These are phyloP conservation scores for Kluyveromyces aestuarii DNA, from an alignment of 805 yeast species.

Conservation along the genomic window DNA sequence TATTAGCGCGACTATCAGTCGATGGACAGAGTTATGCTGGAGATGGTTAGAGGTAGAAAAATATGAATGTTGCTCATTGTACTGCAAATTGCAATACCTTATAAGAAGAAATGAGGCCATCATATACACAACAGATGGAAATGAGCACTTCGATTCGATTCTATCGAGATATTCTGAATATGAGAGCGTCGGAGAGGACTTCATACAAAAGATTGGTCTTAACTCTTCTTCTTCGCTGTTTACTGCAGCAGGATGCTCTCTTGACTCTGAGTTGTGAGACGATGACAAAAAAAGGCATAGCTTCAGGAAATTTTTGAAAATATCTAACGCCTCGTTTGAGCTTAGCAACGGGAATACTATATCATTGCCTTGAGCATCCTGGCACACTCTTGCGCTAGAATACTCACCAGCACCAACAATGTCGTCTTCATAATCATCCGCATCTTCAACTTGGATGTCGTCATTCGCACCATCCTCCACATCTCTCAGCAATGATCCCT, in stretches of 20 bases:
- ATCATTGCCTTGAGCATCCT: not conserved
- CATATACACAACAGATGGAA: constrained; percentile 19
- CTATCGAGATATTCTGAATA: constrained; percentile 17
- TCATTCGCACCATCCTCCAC: not conserved
- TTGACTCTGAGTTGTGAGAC: not conserved
- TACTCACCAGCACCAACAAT: not conserved
- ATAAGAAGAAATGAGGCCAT: constrained; percentile 17
- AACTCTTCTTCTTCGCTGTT: not conserved
- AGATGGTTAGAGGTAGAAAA: not conserved
- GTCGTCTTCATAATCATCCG: not conserved
- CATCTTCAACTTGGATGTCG: not conserved
- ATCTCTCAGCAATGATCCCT: not conserved
- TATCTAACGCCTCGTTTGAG: constrained; percentile 8
- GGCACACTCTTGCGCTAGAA: not conserved
- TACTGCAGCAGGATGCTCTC: not conserved
- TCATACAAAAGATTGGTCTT: constrained; percentile 18
- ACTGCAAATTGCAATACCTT: not conserved
- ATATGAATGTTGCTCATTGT: not conserved
- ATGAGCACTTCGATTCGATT: constrained; percentile 24
- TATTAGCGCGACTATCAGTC: constrained; percentile 36
- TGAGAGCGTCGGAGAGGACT: constrained; percentile 21
- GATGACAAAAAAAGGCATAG: constrained; percentile 8
- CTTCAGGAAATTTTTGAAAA: constrained; percentile 13
- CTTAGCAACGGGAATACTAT: not conserved
- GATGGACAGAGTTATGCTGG: constrained; percentile 23